Evolutionary conservation across 768 basidiomycete genomes (phyloP).

Genomic region (Boletus tomentosulus): DNA sequence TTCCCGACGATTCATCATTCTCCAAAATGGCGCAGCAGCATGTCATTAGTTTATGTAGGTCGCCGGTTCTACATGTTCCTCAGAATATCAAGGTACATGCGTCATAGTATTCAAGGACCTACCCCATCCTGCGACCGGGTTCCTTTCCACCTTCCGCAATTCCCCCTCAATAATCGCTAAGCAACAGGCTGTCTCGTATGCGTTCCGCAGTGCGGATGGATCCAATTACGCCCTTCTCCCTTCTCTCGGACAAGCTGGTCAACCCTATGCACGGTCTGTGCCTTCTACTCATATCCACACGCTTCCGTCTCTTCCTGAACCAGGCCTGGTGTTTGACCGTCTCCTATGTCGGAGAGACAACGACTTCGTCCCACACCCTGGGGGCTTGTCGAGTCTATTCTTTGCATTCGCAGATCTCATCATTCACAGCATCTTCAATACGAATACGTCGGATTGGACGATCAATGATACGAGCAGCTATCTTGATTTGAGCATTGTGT

Average conservation of each 20-base stretch:
- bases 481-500: slow-evolving; percentile 71
- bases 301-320: slow-evolving; percentile 51
- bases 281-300: slow-evolving; percentile 44
- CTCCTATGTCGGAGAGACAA: slow-evolving; percentile 43
- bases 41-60: slow-evolving; percentile 56
- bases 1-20: slow-evolving; percentile 30
- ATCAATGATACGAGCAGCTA: slow-evolving; percentile 70
- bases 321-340: slow-evolving; percentile 66
- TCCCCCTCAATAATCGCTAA: background rate
- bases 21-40: slow-evolving; percentile 42
- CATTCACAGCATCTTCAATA: slow-evolving; percentile 71
- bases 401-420: slow-evolving; percentile 78
- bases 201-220: slow-evolving; percentile 57
- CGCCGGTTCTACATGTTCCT: background rate
- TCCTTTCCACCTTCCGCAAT: slow-evolving; percentile 33
- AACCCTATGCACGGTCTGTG: slow-evolving; percentile 68
- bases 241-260: slow-evolving; percentile 52
- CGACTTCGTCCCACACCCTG: slow-evolving; percentile 52
- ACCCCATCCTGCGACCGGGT: slow-evolving; percentile 65
- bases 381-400: slow-evolving; percentile 68
- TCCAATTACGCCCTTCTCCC: slow-evolving; percentile 54
- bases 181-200: slow-evolving; percentile 37
- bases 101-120: slow-evolving; percentile 70
- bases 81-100: background rate
- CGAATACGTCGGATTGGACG: slow-evolving; percentile 41